Evolutionary conservation across 345 rosid genomes (phyloP).

Genomic region (Ceriops tagal): DNA sequence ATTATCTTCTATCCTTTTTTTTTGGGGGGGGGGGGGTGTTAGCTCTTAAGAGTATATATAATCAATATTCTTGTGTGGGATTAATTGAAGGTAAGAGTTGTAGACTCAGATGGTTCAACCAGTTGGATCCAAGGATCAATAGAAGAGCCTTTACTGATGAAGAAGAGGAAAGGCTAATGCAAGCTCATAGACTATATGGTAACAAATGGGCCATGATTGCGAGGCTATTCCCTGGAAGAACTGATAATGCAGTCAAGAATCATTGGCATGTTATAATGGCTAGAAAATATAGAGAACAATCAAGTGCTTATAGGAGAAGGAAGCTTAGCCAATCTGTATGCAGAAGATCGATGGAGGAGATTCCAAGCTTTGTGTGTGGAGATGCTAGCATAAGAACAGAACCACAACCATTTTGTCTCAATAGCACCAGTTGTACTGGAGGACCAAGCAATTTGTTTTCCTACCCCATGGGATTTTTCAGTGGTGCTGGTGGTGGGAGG

Average conservation of each 20-base stretch:
- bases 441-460: conserved; percentile 17
- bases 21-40: background rate
- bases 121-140: conserved; percentile 92
- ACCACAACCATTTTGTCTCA: conserved; percentile 23
- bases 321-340: conserved; percentile 44
- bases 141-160: conserved; percentile 86
- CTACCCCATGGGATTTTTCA: conserved; percentile 26
- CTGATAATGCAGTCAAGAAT: conserved; percentile 98
- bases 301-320: conserved; percentile 68
- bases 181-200: conserved; percentile 88
- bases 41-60: background rate
- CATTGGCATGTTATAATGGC: conserved; percentile 99
- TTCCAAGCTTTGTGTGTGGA: conserved; percentile 26
- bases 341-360: conserved; percentile 29
- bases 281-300: conserved; percentile 86
- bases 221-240: conserved; percentile 91
- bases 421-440: conserved; percentile 10
- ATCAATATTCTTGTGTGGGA: background rate
- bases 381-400: conserved; percentile 20
- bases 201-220: conserved; percentile 99
- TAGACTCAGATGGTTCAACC: conserved; percentile 94
- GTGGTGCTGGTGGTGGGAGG: conserved; percentile 22
- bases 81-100: conserved; percentile 76
- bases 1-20: background rate
- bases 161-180: conserved; percentile 93